Evolutionary conservation across 331 rosid genomes (phyloP).

Genomic region (Spiraea crenata): DNA sequence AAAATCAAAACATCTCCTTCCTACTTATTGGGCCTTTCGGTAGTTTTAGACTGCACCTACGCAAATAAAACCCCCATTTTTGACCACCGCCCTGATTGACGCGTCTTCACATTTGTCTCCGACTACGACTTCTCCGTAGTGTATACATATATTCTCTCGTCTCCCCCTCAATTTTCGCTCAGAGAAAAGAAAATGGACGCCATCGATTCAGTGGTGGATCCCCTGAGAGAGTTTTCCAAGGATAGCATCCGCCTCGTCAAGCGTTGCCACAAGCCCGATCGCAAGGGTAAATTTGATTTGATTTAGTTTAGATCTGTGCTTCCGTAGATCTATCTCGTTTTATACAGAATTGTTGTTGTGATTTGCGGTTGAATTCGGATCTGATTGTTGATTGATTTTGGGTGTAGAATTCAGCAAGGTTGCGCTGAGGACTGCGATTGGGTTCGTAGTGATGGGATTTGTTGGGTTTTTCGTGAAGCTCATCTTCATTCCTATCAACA

Average conservation of each 20-base stretch:
- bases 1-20: too few species aligned
- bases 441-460: conserved; percentile 27
- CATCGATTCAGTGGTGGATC: conserved; percentile 24
- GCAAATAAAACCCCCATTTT: background rate
- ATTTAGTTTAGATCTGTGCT: background rate
- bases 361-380: background rate
- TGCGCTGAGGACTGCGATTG: conserved; percentile 23
- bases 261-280: conserved; percentile 29
- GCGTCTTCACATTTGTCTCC: background rate
- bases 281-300: conserved; percentile 13
- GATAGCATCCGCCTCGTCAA: conserved; percentile 22
- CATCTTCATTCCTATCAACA: conserved; percentile 28
- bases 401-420: conserved; percentile 21
- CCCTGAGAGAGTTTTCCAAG: conserved; percentile 26
- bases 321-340: background rate
- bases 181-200: conserved; percentile 20
- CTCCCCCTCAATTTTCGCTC: background rate
- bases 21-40: too few species aligned
- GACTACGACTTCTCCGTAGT: background rate
- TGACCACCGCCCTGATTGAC: background rate
- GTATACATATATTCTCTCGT: background rate
- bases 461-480: conserved; percentile 31
- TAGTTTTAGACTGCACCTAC: background rate
- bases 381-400: background rate
- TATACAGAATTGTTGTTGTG: too few species aligned